Evolutionary conservation across 495 filamentous ascomycete genomes (phyloP).

Genomic region (Penicillium subrubescens): DNA sequence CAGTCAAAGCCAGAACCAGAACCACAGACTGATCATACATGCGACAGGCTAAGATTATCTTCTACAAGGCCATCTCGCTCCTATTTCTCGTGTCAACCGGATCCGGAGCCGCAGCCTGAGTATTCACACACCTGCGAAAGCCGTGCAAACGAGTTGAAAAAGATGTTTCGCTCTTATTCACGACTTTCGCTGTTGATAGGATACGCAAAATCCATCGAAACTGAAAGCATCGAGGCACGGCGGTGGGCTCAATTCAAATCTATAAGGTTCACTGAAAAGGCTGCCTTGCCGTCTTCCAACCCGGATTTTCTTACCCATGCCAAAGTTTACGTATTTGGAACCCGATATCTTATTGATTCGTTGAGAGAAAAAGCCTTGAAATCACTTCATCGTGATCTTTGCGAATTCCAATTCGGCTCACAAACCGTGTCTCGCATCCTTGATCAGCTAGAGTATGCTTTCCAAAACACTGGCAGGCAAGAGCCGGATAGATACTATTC

Average conservation of each 20-base stretch:
- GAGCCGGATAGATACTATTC: background rate
- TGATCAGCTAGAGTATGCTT: background rate
- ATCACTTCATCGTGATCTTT: background rate
- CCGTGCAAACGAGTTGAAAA: too few species aligned
- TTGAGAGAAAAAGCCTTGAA: constrained; percentile 1
- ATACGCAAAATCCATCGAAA: background rate
- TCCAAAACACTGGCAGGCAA: background rate
- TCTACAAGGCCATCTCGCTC: too few species aligned
- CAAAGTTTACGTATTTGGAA: background rate
- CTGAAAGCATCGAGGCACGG: background rate
- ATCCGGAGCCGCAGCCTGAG: too few species aligned
- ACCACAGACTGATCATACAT: background rate
- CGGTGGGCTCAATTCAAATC: background rate
- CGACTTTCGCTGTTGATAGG: background rate
- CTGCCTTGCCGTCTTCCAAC: background rate
- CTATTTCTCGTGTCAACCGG: too few species aligned
- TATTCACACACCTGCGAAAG: too few species aligned
- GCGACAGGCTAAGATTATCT: too few species aligned
- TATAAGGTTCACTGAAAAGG: background rate
- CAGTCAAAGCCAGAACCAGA: background rate
- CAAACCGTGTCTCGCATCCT: background rate
- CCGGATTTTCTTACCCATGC: background rate
- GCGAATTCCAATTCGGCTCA: background rate
- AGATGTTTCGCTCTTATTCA: background rate
- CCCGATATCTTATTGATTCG: background rate